Evolutionary conservation across 2,329 filamentous ascomycete species (phyloP), one percentile per base, ranked within the genome.

Genomic region (Aspergillus brasiliensis): DNA sequence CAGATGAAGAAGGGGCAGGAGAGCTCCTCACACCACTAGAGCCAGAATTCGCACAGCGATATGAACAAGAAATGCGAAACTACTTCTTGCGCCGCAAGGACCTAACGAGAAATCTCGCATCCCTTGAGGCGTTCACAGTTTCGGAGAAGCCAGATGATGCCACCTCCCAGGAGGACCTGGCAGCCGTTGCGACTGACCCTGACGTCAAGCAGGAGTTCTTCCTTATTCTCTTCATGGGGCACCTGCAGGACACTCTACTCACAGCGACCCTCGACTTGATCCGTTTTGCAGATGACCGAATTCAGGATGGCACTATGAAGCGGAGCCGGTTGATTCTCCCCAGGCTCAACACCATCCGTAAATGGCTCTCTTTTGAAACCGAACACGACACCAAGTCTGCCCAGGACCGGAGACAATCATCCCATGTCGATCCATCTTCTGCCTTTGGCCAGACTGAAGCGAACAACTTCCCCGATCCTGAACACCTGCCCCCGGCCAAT

Each of bases 401-500:
- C 0, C 38, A 60, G 5, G 51, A 60, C 5, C 59, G 58, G 8
- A 60, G 67, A 54, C 57, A 61, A 17, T 66, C 68, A 3, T 66
- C 66, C 2, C 63, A 58, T 19, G 62, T 59, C 15, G 57, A 66
- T 38, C 46, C 64, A 8, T 56, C 59, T 85, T 86, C 21, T 80
- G 85, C 60, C 83, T 85, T 1, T 87, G 86, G 71, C 78, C 79
- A 56, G 72, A 74, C 48, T 82, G 81, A 59, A 84, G 83, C 40
- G 2, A 40, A 47, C 17, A 46, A 51, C 3, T 68, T 71, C 23
- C 67, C 72, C 62, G 88, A 92, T 65, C 89, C 89, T 0, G 90
- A 92, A 67, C 90, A 92, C 74, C 78, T 92, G 0, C 87, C 87
- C 0, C 83, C 90, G 0, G 73, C 75, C 3, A 91, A 83, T 40